Evolutionary conservation across 2,329 filamentous ascomycete genomes (phyloP).

Genomic region (Beauveria sp.): DNA sequence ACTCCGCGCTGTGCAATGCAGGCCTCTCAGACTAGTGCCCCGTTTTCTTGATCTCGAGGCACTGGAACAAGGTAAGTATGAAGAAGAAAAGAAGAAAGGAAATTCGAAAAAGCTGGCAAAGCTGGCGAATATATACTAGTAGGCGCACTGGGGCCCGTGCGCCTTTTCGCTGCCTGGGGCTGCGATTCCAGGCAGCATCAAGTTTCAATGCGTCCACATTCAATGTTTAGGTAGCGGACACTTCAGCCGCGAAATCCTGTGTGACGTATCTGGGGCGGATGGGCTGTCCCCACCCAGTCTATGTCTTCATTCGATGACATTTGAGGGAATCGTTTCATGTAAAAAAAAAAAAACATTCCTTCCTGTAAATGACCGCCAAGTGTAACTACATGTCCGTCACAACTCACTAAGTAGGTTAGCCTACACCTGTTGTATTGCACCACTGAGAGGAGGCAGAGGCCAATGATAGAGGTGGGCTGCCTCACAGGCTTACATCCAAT

Average conservation of each 20-base stretch:
- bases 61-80: slow-evolving; percentile 46
- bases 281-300: background rate
- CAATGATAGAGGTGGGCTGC: background rate
- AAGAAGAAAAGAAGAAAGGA: slow-evolving; percentile 29
- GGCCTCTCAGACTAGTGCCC: slow-evolving; percentile 35
- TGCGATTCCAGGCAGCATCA: background rate
- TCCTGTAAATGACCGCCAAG: background rate
- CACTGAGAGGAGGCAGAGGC: background rate
- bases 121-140: slow-evolving; percentile 15
- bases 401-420: background rate
- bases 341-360: background rate
- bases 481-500: slow-evolving; percentile 13
- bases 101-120: slow-evolving; percentile 10
- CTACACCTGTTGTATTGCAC: background rate
- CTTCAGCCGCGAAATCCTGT: slow-evolving; percentile 1
- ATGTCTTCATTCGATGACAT: background rate
- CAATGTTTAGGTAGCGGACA: background rate
- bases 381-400: background rate
- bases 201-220: too few species aligned
- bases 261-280: background rate
- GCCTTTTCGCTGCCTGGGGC: slow-evolving; percentile 13
- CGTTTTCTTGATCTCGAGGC: slow-evolving; percentile 36
- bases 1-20: slow-evolving; percentile 49
- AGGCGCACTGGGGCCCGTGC: slow-evolving; percentile 18
- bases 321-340: background rate